Evolutionary conservation across 176 grass and related monocot species (phyloP), one percentile per base, ranked within the genome.

Genomic region (Lolium rigidum): DNA sequence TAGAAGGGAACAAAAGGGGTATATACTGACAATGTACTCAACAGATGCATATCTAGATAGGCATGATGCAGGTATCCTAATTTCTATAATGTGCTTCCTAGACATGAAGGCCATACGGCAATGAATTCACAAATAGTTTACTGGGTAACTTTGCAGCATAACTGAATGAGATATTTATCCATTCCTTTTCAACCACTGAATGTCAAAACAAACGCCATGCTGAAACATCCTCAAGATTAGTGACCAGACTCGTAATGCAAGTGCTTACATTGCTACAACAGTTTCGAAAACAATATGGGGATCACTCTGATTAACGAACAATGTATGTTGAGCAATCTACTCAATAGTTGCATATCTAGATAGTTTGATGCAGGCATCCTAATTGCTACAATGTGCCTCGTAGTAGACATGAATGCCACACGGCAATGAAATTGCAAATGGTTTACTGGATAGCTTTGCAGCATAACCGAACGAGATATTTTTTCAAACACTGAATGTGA

Each of bases 301-400:
- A 58, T 25, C 63, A 15, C 26, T 48, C 37, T 70, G 55, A 4
- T 7, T 68, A 82, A 48, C 16, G 24, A 70, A 63, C 38, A 63
- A 16, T 62, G 26, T 5, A 46, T 63, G 62, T 24, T 82, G 17
- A 56, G n/a, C n/a, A 82, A 83, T 86, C 55, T 22, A 90, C 52
- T 62, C 17, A 37, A 63, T 16, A 82, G 26, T 28, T 57, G 66
- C 80, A 79, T 38, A 83, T 58, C 58, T 50, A n/a, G 46, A 48
- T 44, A 22, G 25, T 10, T 58, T 13, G 55, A 37, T 64, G 75
- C 22, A 71, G 17, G 41, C 20, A 84, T 64, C 55, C 63, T 72
- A 54, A 55, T 71, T 71, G 74, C 22, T 57, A 35, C 1, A n/a
- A 21, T 61, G 54, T 74, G 55, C n/a, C 10, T 56, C 18, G 55